Evolutionary conservation across 495 filamentous ascomycete genomes (phyloP).

Genomic region (Penicillium nucicola): DNA sequence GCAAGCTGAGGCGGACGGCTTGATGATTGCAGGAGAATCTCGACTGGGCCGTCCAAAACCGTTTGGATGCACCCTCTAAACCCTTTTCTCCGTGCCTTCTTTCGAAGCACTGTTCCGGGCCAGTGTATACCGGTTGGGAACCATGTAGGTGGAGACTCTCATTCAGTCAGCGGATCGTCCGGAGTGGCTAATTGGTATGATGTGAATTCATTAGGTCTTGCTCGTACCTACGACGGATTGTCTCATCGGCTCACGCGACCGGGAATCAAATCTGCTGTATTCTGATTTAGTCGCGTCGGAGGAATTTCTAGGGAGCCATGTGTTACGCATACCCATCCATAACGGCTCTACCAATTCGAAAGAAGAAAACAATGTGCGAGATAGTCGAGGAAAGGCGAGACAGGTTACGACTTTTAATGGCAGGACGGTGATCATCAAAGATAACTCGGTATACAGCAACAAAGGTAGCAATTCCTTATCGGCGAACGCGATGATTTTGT

Average conservation of each 20-base stretch:
- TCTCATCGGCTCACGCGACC: constrained; percentile 82
- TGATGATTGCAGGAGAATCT: constrained; percentile 39
- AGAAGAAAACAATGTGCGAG: constrained; percentile 74
- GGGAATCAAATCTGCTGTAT: constrained; percentile 74
- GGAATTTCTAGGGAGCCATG: constrained; percentile 96
- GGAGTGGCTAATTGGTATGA: constrained; percentile 16
- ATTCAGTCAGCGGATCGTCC: constrained; percentile 9
- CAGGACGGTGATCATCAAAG: constrained; percentile 90
- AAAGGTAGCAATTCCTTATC: constrained; percentile 61
- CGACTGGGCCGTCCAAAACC: constrained; percentile 47
- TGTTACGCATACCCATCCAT: constrained; percentile 73
- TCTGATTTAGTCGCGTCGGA: constrained; percentile 81
- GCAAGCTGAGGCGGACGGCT: constrained; percentile 31
- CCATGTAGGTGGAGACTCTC: constrained; percentile 56
- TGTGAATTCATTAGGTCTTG: constrained; percentile 57
- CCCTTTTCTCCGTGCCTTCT: constrained; percentile 96
- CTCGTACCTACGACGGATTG: constrained; percentile 92
- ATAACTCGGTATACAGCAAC: constrained; percentile 89
- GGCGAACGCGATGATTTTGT: background rate
- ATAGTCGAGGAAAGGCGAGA: constrained; percentile 88
- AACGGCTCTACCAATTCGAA: constrained; percentile 53
- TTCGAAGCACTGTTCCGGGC: constrained; percentile 86
- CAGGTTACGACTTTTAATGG: constrained; percentile 92
- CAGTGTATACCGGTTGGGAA: constrained; percentile 92
- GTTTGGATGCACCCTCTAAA: constrained; percentile 99